phyloP scores from a whole-genome alignment of 2,329 filamentous ascomycete genomes.

The Phyllosticta paracitricarpa region DNA sequence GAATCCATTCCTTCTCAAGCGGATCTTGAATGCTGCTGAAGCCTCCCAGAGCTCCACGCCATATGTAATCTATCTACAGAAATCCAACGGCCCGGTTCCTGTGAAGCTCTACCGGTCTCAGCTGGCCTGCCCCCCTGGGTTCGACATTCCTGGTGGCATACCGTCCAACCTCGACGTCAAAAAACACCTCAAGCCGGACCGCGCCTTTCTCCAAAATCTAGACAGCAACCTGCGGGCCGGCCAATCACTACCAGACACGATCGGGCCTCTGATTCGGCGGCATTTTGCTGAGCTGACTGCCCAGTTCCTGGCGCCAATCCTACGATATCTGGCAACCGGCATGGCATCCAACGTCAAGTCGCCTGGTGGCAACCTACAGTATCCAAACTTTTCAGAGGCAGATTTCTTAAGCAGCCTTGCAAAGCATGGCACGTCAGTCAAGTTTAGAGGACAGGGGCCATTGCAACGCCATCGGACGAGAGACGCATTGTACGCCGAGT shows the following conservation, averaged over 20 bases:
- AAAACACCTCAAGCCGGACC: slow-evolving; percentile 30
- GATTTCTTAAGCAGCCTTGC: slow-evolving; percentile 28
- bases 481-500: slow-evolving; percentile 28
- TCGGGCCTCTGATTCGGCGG: slow-evolving; percentile 30
- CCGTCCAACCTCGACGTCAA: slow-evolving; percentile 26
- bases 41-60: slow-evolving; percentile 23
- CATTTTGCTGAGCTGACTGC: slow-evolving; percentile 33
- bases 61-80: slow-evolving; percentile 30
- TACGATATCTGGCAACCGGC: slow-evolving; percentile 30
- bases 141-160: slow-evolving; percentile 32
- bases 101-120: slow-evolving; percentile 28
- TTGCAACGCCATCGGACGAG: slow-evolving; percentile 27
- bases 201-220: slow-evolving; percentile 22
- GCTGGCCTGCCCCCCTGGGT: slow-evolving; percentile 20
- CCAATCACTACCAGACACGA: slow-evolving; percentile 10
- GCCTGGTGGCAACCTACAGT: slow-evolving; percentile 26
- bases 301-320: slow-evolving; percentile 31
- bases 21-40: slow-evolving; percentile 26
- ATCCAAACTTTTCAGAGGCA: slow-evolving; percentile 28
- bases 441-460: slow-evolving; percentile 27
- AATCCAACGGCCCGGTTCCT: slow-evolving; percentile 26
- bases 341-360: slow-evolving; percentile 20
- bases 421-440: slow-evolving; percentile 30
- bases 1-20: slow-evolving; percentile 32
- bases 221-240: slow-evolving; percentile 19